Evolutionary conservation across 805 yeast species (phyloP), one percentile per base, ranked within the genome.

Genomic region (Candida morakotiae): DNA sequence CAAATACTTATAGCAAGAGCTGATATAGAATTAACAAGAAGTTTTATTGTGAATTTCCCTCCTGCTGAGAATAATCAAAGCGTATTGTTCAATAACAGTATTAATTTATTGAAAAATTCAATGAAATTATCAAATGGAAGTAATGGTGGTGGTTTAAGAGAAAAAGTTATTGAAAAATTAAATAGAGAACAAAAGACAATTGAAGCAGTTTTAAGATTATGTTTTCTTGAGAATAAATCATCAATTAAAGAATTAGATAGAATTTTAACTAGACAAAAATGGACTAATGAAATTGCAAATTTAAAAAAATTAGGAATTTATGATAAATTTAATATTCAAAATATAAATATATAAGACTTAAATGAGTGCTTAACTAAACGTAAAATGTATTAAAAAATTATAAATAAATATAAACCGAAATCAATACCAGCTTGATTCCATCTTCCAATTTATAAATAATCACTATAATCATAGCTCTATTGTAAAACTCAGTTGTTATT

Each of bases 91-190:
- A 51, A 55, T 9, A 76, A 76, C 39, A 52, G 66, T 31, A 64
- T 56, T 28, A 67, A 62, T 3, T 57, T 74, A 24, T 52, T 73
- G 25, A 73, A 69, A 40, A 74, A 64, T 43, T 73, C 77, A 17
- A 52, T 71, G 55, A 64, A 60, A 6, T 46, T 63, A 24, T 64
- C 80, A 2, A 67, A 69, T 36, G 52, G 60, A 15, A 51, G 69
- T 3, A 80, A 79, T 2, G 82, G 82, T 0, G 81, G 80, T 2
- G 82, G 82, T 0, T 49, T 76, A 21, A 51, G 79, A 29, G 82
- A 76, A 44, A 59, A 67, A 11, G 57, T 53, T 0, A 53, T 58
- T 13, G 80, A 73, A 24, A 73, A 70, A 43, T 38, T 65, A 9
- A 51, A 53, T 9, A 53, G 81, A 25, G 60, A 62, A 13, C 67